Conservation (phyloP, 768 basidiomycete genomes). For the Crepidotus variabilis region DNA sequence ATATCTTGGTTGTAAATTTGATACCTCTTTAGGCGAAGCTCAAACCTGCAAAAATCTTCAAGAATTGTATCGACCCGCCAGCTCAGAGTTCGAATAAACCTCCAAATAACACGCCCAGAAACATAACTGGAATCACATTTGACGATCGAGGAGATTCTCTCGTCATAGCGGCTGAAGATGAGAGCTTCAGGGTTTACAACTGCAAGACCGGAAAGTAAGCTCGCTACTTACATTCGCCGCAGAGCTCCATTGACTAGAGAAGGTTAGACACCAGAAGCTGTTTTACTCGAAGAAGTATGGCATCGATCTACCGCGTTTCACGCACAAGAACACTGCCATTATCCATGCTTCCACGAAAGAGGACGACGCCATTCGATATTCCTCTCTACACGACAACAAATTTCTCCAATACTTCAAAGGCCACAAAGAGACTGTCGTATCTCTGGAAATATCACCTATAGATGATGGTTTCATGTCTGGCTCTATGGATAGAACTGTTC, state of each 20-base stretch:
- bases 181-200: constrained; percentile 85
- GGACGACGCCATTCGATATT: constrained; percentile 92
- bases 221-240: constrained; percentile 21
- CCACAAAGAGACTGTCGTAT: constrained; percentile 85
- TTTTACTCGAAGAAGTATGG: constrained; percentile 96
- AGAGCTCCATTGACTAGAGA: constrained; percentile 7
- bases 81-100: constrained; percentile 39
- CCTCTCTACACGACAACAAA: constrained; percentile 94
- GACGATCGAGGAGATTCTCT: constrained; percentile 88
- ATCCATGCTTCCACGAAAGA: constrained; percentile 93
- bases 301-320: constrained; percentile 90
- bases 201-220: constrained; percentile 91
- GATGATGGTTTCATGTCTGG: constrained; percentile 97
- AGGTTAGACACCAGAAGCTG: constrained; percentile 63
- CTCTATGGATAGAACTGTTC: constrained; percentile 90
- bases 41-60: constrained; percentile 90
- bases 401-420: constrained; percentile 96
- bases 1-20: constrained; percentile 7
- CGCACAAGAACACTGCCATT: constrained; percentile 83
- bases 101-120: constrained; percentile 49
- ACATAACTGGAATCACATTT: constrained; percentile 87
- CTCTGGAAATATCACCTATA: constrained; percentile 86
- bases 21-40: constrained; percentile 51
- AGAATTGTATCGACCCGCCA: constrained; percentile 63
- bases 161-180: constrained; percentile 88